Base-by-base conservation (phyloP, 305 asterid genomes). In the Rubia occidens region DNA sequence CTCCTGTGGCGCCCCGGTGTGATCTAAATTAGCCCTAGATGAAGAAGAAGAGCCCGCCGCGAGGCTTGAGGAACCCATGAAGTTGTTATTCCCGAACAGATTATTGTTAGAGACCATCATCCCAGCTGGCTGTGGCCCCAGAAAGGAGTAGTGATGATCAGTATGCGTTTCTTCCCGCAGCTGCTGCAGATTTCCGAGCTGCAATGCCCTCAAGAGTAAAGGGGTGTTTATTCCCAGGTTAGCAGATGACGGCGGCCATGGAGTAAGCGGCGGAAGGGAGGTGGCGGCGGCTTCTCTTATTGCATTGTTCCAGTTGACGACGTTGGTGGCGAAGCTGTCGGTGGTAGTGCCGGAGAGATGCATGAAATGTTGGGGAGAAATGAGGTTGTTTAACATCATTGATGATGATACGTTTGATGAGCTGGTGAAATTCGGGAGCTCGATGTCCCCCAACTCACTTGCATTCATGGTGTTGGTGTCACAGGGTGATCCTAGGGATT, bases 181-280 rank as follows among this genome's bases (percentile, higher is more conserved):
- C 49, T 26, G 29, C 29, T 73, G 66, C 68, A 44, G 74, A 47
- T 72, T 80, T 26, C 95, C 75, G 42, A 82, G 89, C 59, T 89
- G 98, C 66, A 89, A 73, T 49, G 96, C 95, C 11, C 88, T 83
- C 64, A 86, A 81, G 26, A 91, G 95, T 71, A 86, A 76, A 10
- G 96, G 85, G 62, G 66, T 40, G 49, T 80, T 88, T 78, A 89
- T 77, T 24, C 90, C 79, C 0, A 86, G 84, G 70, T 76, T 69
- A 4, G 74, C 74, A 8, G 85, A 47, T 11, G 59, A 20, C 29
- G 1, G 29, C 11, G 60, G 61, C 61, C 91, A 86, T 4, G 68
- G 47, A 15, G 84, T 45, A 32, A 82, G 73, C 39, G 88, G 68
- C 40, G 80, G 79, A 17, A 74, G 72, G 43, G 82, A 42, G 70